Percentiles rank a stretch among this genome's conserved stretches.
Conservation (phyloP, 805 yeast genomes). For the Vanderwaltozyma polyspora region DNA sequence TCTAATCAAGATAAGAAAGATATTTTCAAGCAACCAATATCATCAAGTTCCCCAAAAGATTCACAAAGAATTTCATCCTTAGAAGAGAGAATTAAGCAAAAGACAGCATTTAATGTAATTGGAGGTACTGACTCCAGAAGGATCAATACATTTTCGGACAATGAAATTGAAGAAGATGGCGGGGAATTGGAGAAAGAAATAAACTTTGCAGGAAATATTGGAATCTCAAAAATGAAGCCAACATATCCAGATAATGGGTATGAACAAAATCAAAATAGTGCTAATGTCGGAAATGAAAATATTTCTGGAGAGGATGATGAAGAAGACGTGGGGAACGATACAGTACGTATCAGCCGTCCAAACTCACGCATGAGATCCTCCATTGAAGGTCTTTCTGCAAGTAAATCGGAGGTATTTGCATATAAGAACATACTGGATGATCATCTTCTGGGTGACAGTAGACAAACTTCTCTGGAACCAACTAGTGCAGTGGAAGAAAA, state of each 20-base stretch:
- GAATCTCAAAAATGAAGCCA: background rate
- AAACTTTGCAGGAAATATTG: background rate
- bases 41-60: too few species aligned
- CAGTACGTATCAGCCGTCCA: slow-evolving; percentile 1
- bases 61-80: slow-evolving; percentile 3
- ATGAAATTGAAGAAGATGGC: background rate
- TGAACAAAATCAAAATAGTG: background rate
- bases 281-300: background rate
- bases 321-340: slow-evolving; percentile 3
- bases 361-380: too few species aligned
- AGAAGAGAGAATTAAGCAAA: slow-evolving; percentile 3
- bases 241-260: too few species aligned
- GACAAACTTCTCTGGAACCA: too few species aligned
- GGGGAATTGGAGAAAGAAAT: too few species aligned
- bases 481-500: too few species aligned
- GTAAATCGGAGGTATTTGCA: too few species aligned
- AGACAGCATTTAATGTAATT: background rate
- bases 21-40: too few species aligned
- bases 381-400: too few species aligned
- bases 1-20: too few species aligned
- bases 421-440: too few species aligned
- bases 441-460: too few species aligned
- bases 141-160: slow-evolving; percentile 17
- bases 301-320: background rate
- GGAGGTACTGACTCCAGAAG: slow-evolving; percentile 7